Evolutionary conservation across 257 asterid genomes (phyloP).

Genomic region (Solanum chilense): DNA sequence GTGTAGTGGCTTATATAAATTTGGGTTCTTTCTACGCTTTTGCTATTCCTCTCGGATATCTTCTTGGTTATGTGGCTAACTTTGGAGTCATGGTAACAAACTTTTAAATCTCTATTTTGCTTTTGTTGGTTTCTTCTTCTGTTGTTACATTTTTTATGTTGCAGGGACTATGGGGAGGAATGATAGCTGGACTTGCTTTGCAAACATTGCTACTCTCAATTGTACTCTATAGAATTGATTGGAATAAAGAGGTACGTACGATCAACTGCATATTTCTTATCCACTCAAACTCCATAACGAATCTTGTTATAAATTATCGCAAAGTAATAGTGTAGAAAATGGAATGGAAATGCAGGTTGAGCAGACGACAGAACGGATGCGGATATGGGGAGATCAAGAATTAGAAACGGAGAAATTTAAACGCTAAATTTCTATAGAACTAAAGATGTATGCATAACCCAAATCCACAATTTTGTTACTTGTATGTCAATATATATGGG

Average conservation of each 20-base stretch:
- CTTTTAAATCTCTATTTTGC: not conserved
- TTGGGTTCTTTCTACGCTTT: constrained; percentile 54
- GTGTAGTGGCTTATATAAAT: constrained; percentile 65
- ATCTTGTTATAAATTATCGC: not conserved
- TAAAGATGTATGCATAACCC: too few relatives aligned
- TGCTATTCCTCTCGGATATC: constrained; percentile 54
- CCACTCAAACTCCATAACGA: not conserved
- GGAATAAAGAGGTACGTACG: constrained; percentile 47
- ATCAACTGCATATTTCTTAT: not conserved
- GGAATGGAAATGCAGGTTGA: constrained; percentile 29
- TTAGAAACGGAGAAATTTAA: not conserved
- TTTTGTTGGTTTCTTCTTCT: too few relatives aligned
- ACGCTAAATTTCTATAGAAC: too few relatives aligned
- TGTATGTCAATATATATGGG: too few relatives aligned
- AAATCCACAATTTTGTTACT: too few relatives aligned
- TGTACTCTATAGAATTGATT: constrained; percentile 51
- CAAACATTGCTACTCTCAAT: constrained; percentile 45
- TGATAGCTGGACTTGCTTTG: constrained; percentile 57
- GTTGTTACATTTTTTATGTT: not conserved
- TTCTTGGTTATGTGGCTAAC: constrained; percentile 54
- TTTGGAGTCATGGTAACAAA: constrained; percentile 37
- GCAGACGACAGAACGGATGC: constrained; percentile 53
- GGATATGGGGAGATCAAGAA: constrained; percentile 55
- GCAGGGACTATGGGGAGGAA: constrained; percentile 80
- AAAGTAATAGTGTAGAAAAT: not conserved